Evolutionary conservation across 768 basidiomycete genomes (phyloP), one percentile per base, ranked within the genome.

Genomic region (Leccinum incarnatum): DNA sequence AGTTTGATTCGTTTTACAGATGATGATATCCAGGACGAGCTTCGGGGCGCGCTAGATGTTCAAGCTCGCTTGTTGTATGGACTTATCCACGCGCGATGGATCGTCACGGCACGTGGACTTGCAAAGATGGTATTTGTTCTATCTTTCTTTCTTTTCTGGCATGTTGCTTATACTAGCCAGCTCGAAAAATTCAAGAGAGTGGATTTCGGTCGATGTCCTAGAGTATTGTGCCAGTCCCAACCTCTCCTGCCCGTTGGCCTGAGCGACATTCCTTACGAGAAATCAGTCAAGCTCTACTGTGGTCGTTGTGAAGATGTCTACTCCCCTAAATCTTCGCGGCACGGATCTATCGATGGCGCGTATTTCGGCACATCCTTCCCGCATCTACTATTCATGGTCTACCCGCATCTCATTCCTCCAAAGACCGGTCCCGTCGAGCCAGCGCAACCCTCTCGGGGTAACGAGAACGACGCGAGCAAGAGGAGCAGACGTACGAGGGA

Each of bases 291-390:
- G 73, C 89, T 99, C 52, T 98, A 95, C 76, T 99, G 97, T 72
- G 95, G 95, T 2, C 88, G 95, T 37, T 99, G 97, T 75, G 96
- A 99, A 76, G 97, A 99, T 75, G 88, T 99, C 65, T 99, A 98
- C 76, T 93, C 91, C 0, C 97, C 97, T 37, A 99, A 99, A 74
- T 95, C 92, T 1, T 95, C 94, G 5, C 85, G 96, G 29, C 97
- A 99, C 73, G 96, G 96, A 51, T 89, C 90, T 37, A 98, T 99
- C 70, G 97, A 99, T 71, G 96, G 97, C 29, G 97, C 97, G 2
- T 99, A 96, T 76, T 99, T 99, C 66, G 97, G 97, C 60, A 96
- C 95, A 0, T 97, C 95, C 1, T 98, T 98, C 79, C 94, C 95
- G 0, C 96, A 98, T 72, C 86, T 99, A 55, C 79, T 98, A 51